Conservation (phyloP, 2,329 filamentous ascomycete genomes). For the Aspergillus tanneri region DNA sequence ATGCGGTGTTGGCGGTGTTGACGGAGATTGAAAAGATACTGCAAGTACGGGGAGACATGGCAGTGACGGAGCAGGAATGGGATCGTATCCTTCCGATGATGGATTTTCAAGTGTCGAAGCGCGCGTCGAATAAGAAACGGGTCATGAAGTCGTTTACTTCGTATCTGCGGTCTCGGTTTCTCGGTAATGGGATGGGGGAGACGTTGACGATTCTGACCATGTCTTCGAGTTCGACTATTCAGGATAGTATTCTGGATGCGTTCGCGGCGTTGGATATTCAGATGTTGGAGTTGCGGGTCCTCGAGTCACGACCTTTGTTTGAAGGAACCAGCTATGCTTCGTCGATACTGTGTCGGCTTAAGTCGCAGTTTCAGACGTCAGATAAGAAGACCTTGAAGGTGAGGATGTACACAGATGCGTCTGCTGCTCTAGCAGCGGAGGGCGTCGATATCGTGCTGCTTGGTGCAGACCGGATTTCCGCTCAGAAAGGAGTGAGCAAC, state of each 20-base stretch:
- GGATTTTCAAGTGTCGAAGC: slow-evolving; percentile 26
- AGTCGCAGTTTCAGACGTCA: slow-evolving; percentile 20
- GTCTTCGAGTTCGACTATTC: slow-evolving; percentile 63
- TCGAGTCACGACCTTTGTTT: slow-evolving; percentile 66
- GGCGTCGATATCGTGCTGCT: slow-evolving; percentile 60
- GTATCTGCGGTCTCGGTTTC: slow-evolving; percentile 25
- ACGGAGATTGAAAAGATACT: slow-evolving; percentile 27
- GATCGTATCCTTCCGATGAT: slow-evolving; percentile 26
- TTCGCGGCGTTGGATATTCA: slow-evolving; percentile 35
- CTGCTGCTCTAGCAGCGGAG: slow-evolving; percentile 53
- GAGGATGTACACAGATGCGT: slow-evolving; percentile 60
- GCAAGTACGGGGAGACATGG: slow-evolving; percentile 19
- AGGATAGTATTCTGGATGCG: slow-evolving; percentile 48
- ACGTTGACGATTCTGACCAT: slow-evolving; percentile 57
- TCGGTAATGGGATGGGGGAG: slow-evolving; percentile 5
- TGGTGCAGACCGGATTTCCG: slow-evolving; percentile 63
- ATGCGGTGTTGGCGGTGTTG: slow-evolving; percentile 28
- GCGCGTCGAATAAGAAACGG: slow-evolving; percentile 21
- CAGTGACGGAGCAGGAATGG: slow-evolving; percentile 15
- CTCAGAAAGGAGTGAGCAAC: slow-evolving; percentile 61
- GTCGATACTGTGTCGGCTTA: slow-evolving; percentile 27
- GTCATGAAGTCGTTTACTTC: slow-evolving; percentile 27
- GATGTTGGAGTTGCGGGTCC: slow-evolving; percentile 56
- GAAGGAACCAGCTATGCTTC: slow-evolving; percentile 62
- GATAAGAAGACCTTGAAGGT: slow-evolving; percentile 41